Evolutionary conservation across 192 early-diverging fungal genomes (phyloP).

Genomic region (Coemansia sp.): DNA sequence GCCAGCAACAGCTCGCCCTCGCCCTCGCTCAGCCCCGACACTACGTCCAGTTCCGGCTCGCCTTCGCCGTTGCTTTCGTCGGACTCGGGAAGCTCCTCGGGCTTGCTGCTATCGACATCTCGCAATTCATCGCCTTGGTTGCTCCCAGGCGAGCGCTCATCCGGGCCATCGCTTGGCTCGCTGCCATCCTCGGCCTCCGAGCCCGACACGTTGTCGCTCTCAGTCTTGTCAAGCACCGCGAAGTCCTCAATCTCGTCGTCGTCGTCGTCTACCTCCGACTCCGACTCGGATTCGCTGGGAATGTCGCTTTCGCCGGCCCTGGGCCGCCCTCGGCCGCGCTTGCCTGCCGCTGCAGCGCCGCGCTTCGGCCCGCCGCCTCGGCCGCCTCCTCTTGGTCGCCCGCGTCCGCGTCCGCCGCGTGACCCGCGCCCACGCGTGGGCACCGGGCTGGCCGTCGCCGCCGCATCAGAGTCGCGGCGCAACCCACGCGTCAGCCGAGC

Average conservation of each 20-base stretch:
- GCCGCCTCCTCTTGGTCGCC: background rate
- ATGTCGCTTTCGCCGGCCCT: background rate
- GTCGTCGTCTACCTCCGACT: background rate
- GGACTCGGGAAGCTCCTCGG: too few relatives aligned
- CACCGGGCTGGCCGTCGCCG: background rate
- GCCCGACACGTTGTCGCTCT: too few relatives aligned
- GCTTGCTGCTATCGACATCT: too few relatives aligned
- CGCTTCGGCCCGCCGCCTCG: background rate
- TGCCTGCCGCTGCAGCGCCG: background rate
- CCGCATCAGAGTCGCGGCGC: slow-evolving; percentile 9
- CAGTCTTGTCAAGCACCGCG: background rate
- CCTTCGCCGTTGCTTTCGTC: background rate
- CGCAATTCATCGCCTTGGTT: too few relatives aligned
- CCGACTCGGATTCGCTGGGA: slow-evolving; percentile 5
- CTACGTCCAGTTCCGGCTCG: background rate
- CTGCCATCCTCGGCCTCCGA: too few relatives aligned
- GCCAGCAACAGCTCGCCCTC: background rate
- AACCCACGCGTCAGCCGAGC: slow-evolving; percentile 34
- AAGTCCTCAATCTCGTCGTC: background rate
- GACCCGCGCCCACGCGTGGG: slow-evolving; percentile 10
- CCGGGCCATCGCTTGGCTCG: too few relatives aligned
- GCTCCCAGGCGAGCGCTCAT: too few relatives aligned
- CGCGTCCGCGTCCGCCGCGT: slow-evolving; percentile 11
- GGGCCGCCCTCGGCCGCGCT: background rate
- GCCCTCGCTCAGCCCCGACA: slow-evolving; percentile 7